phyloP scores from a whole-genome alignment of 441 rosid genomes.

The Manihot esculenta region DNA sequence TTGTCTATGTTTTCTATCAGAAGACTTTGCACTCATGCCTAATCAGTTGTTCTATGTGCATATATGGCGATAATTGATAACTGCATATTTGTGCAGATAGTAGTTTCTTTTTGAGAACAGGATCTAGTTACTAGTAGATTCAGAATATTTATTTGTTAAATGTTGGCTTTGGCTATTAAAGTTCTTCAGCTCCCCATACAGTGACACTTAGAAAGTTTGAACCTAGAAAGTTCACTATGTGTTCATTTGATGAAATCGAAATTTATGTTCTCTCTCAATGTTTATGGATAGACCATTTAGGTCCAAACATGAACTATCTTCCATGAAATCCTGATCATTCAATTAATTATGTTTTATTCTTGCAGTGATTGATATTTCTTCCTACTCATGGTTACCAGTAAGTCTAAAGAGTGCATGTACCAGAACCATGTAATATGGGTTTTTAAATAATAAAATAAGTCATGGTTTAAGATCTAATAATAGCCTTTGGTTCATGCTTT shows the following conservation, averaged over 20 bases:
- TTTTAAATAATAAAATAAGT: background rate
- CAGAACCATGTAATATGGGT: too few relatives aligned
- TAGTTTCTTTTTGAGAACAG: background rate
- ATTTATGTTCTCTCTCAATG: background rate
- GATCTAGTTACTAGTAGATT: background rate
- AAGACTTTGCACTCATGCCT: background rate
- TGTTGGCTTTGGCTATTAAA: background rate
- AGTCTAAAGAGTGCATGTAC: background rate
- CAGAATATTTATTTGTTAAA: background rate
- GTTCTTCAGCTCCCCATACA: too few relatives aligned
- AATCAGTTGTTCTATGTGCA: background rate
- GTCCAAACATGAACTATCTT: background rate
- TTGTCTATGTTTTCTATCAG: background rate
- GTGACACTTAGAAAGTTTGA: background rate
- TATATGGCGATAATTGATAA: background rate
- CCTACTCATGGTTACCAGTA: background rate
- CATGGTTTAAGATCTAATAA: background rate
- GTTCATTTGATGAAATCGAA: background rate
- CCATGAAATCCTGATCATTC: background rate
- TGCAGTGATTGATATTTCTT: background rate
- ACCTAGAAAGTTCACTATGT: background rate
- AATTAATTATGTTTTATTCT: background rate
- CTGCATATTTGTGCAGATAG: background rate
- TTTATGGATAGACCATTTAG: background rate
- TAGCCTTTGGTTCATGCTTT: too few relatives aligned